These are phyloP conservation scores for Amaranthus hypochondriacus DNA, from an alignment of 148 eudicot species.

Conservation along the genomic window DNA sequence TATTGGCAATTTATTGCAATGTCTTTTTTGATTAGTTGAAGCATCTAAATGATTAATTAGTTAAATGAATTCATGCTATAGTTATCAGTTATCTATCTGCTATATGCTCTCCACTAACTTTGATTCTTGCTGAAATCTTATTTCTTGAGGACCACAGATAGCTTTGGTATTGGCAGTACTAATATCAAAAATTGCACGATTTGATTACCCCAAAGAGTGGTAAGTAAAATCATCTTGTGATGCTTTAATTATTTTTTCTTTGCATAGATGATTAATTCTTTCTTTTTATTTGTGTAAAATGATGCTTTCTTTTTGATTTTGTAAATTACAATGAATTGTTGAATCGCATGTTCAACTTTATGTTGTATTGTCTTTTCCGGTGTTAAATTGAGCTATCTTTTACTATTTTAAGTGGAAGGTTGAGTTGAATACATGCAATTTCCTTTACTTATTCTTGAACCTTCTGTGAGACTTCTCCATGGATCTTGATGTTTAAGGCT, in stretches of 20 bases:
- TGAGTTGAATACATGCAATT: not conserved
- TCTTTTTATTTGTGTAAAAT: no score
- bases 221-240: slow-evolving; percentile 16
- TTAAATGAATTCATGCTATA: no score
- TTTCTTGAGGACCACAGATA: slow-evolving; percentile 53
- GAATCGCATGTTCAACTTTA: not conserved
- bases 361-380: not conserved
- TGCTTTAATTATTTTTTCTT: not conserved
- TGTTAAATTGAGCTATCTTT: not conserved
- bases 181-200: slow-evolving; percentile 93
- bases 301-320: no score
- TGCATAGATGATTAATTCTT: no score
- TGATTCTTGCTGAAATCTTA: not conserved
- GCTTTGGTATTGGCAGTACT: slow-evolving; percentile 83
- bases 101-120: no score
- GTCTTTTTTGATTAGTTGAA: no score
- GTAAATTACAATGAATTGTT: not conserved
- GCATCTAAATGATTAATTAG: no score
- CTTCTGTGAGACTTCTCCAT: not conserved
- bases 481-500: not conserved
- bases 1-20: no score
- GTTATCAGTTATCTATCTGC: no score
- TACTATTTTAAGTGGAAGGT: not conserved
- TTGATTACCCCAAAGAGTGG: slow-evolving; percentile 95
- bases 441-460: not conserved